Evolutionary conservation across 129 eudicot genomes (phyloP), one percentile per base, ranked within the genome.

Genomic region (Tagetes patula): DNA sequence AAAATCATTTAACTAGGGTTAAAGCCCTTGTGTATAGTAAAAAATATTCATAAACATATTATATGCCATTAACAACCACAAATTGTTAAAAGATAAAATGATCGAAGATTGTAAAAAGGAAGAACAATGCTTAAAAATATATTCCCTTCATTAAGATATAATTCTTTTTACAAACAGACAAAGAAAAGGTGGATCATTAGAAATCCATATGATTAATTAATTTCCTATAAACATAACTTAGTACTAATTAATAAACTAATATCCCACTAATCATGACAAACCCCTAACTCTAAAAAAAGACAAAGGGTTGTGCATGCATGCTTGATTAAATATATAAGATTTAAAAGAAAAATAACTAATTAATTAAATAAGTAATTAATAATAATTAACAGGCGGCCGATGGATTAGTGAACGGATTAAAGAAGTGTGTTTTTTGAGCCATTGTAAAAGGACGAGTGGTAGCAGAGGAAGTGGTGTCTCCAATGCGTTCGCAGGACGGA

Each of bases 401-500:
- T 50, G 90, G 78, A 75, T 84, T 88, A 55, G 85, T 66, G 83
- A 88, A 88, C 37, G 92, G 89, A 73, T 84, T 80, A 55, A 64
- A 86, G 81, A 82, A 75, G 71, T 82, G 89, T 8, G 88, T 80
- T 77, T 84, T 83, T 1, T 87, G 80, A 69, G 85, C 67, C 65
- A 81, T 36, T 32, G 79, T 40, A 39, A 38, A 73, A 55, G 74
- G 65, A 64, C 84, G 72, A 47, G 34, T 76, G 56, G 81, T 10
- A 49, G 70, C 31, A 30, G 66, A 13, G 30, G 74, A 65, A 5
- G 70, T 68, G 50, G 76, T 67, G 74, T 77, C 93, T 5, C 87
- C 84, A 60, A 81, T 60, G 68, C 90, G 75, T 69, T 92, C 95
- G 20, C 98, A 93, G 0, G 98, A 85, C 3, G 98, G 98, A 70